Evolutionary conservation across 495 filamentous ascomycete genomes (phyloP).

Genomic region (Sphaerosporella brunnea): DNA sequence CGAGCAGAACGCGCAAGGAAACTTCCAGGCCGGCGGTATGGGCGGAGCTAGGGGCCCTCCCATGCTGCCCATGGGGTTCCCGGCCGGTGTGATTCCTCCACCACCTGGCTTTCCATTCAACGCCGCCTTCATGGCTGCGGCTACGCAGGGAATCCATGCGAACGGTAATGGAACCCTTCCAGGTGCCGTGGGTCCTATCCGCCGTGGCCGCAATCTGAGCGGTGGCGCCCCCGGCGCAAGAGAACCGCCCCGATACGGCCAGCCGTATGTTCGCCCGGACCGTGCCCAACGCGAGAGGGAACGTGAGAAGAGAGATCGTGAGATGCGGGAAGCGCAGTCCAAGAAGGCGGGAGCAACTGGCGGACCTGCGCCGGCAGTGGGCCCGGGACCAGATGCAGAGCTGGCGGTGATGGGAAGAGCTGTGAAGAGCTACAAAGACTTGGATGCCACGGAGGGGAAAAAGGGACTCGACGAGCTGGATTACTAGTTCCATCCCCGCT

Average conservation of each 20-base stretch:
- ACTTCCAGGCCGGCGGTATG: conserved; percentile 17
- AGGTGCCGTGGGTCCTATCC: conserved; percentile 30
- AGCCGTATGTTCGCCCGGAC: conserved; percentile 32
- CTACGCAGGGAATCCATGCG: conserved; percentile 1
- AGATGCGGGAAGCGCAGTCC: conserved; percentile 27
- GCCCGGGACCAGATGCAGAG: conserved; percentile 45
- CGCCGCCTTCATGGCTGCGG: conserved; percentile 14
- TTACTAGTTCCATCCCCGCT: conserved; percentile 34
- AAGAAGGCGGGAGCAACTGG: conserved; percentile 12
- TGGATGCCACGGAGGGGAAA: conserved; percentile 55
- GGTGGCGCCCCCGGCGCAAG: conserved; percentile 25
- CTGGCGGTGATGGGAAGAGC: conserved; percentile 72
- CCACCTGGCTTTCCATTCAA: conserved; percentile 69
- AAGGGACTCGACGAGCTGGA: conserved; percentile 40
- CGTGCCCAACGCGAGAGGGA: conserved; percentile 30
- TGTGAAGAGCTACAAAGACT: conserved; percentile 88
- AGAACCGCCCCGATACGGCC: conserved; percentile 31
- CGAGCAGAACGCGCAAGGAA: conserved; percentile 77
- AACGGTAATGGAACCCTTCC: conserved; percentile 15
- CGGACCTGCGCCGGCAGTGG: conserved; percentile 27
- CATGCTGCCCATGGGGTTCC: conserved; percentile 16
- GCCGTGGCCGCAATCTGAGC: conserved; percentile 23
- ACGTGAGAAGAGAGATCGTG: conserved; percentile 21
- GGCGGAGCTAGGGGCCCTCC: conserved; percentile 14
- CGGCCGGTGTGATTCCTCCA: conserved; percentile 26